phyloP scores from a whole-genome alignment of 169 alveolate genomes.

The Perkinsus olseni region DNA sequence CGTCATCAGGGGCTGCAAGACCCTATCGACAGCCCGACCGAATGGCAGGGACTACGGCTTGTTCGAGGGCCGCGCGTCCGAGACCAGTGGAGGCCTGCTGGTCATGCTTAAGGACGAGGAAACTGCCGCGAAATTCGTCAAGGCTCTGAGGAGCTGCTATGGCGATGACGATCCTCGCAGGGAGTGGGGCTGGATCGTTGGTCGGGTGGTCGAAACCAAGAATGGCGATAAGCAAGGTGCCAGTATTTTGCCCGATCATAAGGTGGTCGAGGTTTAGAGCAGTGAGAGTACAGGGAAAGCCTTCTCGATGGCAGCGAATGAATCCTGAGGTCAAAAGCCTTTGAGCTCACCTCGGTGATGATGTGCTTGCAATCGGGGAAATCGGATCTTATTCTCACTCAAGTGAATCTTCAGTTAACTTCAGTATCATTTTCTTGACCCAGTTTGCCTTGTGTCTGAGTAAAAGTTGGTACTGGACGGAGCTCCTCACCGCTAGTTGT shows the following conservation, averaged over 20 bases:
- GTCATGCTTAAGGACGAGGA: slow-evolving; percentile 33
- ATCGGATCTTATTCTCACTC: no score
- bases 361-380: not conserved
- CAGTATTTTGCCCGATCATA: not conserved
- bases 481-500: no score
- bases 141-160: slow-evolving; percentile 21
- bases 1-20: slow-evolving; percentile 26
- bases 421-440: not conserved
- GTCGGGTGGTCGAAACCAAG: not conserved
- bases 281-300: not conserved
- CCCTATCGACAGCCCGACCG: slow-evolving; percentile 16
- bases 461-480: not conserved
- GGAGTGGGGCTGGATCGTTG: slow-evolving; percentile 5
- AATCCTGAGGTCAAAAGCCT: not conserved
- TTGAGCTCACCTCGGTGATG: not conserved
- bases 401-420: not conserved
- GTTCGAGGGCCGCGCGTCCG: slow-evolving; percentile 55
- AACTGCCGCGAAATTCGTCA: slow-evolving; percentile 34
- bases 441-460: not conserved
- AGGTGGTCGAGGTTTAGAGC: not conserved
- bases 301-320: not conserved
- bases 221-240: not conserved
- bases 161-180: not conserved
- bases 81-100: slow-evolving; percentile 71
- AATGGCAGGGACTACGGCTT: slow-evolving; percentile 34